phyloP scores from a whole-genome alignment of 805 yeast species.

The Debaryomyces hansenii region DNA sequence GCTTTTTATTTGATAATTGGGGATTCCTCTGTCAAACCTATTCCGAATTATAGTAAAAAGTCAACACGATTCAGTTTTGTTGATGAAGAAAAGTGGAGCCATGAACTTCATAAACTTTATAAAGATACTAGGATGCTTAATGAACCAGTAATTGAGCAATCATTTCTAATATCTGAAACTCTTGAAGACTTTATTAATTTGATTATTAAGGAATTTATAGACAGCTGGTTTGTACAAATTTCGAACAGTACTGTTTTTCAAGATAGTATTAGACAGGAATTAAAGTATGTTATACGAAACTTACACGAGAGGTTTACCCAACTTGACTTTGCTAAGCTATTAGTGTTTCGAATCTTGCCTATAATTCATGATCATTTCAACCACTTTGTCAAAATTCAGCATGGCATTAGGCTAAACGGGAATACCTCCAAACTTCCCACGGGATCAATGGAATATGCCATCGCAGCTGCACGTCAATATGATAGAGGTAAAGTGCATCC shows the following conservation, averaged over 20 bases:
- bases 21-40: neutral
- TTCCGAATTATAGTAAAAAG: neutral
- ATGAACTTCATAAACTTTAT: slow-evolving; percentile 18
- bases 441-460: slow-evolving; percentile 34
- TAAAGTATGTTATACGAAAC: slow-evolving; percentile 40
- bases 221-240: slow-evolving; percentile 55
- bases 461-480: slow-evolving; percentile 44
- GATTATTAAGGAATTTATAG: slow-evolving; percentile 53
- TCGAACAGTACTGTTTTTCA: slow-evolving; percentile 30
- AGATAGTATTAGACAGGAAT: slow-evolving; percentile 43
- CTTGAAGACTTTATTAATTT: slow-evolving; percentile 50
- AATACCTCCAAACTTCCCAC: slow-evolving; percentile 9
- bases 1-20: too few relatives aligned
- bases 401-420: slow-evolving; percentile 24
- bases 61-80: neutral
- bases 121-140: slow-evolving; percentile 21
- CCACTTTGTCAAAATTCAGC: slow-evolving; percentile 47
- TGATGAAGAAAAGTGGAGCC: slow-evolving; percentile 10
- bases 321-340: slow-evolving; percentile 55
- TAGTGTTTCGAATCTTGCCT: slow-evolving; percentile 64
- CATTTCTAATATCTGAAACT: slow-evolving; percentile 52
- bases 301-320: slow-evolving; percentile 42
- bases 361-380: slow-evolving; percentile 63
- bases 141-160: slow-evolving; percentile 42
- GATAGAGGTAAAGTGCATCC: slow-evolving; percentile 58